phyloP scores from a whole-genome alignment of 257 asterid species.

The Cynanchum wilfordii region DNA sequence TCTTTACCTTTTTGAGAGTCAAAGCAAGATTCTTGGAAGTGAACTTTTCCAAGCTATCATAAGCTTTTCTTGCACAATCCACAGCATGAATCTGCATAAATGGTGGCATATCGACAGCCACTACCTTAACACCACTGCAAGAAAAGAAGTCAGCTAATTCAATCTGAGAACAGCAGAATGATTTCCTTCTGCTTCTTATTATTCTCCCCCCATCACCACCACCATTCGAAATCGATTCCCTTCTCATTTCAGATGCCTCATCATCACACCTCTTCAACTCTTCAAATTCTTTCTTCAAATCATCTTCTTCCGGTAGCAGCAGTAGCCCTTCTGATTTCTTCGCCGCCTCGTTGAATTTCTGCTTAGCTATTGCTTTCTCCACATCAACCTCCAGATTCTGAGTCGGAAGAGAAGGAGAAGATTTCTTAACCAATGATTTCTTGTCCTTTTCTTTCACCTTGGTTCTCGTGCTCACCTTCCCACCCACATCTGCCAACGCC shows the following conservation, averaged over 20 bases:
- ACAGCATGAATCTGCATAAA: conserved; percentile 95
- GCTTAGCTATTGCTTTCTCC: conserved; percentile 18
- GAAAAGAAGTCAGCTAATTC: conserved; percentile 73
- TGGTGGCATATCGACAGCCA: conserved; percentile 95
- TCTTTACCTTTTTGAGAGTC: conserved; percentile 73
- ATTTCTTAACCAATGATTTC: conserved; percentile 7
- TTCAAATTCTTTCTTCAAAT: conserved; percentile 34
- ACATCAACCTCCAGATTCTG: conserved; percentile 14
- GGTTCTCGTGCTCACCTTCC: conserved; percentile 29
- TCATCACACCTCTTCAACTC: conserved; percentile 24
- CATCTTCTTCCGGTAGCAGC: conserved; percentile 18
- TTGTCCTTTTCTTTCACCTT: conserved; percentile 34
- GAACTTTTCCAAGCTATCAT: conserved; percentile 93
- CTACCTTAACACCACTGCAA: conserved; percentile 66
- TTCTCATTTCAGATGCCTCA: conserved; percentile 27
- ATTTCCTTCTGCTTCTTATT: conserved; percentile 39
- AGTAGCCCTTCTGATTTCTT: conserved; percentile 24
- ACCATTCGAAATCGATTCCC: conserved; percentile 35
- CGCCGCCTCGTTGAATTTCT: conserved; percentile 16
- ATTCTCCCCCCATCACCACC: conserved; percentile 24
- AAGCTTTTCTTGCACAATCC: conserved; percentile 77
- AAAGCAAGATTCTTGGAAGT: conserved; percentile 84
- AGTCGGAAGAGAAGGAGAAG: not conserved
- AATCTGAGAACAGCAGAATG: conserved; percentile 54
- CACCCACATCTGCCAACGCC: conserved; percentile 2